A percentile compares a stretch with the other conserved stretches of the same genome.
Conservation (phyloP, 2,329 filamentous ascomycete species). For the Phyllosticta citriasiana region DNA sequence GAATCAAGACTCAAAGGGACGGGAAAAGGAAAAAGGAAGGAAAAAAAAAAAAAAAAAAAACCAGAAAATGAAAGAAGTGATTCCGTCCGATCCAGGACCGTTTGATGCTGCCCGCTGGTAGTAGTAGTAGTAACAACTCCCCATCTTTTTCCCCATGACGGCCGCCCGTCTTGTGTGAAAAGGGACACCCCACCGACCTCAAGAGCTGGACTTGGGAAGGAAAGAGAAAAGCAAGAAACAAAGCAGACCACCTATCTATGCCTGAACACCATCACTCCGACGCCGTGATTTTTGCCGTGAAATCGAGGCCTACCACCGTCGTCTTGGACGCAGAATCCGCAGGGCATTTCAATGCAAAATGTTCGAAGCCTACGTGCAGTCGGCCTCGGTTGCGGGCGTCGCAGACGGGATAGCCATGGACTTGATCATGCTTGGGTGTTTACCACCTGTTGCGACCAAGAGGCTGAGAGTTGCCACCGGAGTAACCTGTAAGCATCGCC, state of each 20-base stretch:
- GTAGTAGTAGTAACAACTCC: not conserved
- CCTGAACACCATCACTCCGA: conserved; percentile 8
- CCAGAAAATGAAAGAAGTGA: not conserved
- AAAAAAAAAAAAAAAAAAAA: no score
- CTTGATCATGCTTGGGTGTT: conserved; percentile 10
- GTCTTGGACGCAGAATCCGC: not conserved
- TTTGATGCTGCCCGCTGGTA: not conserved
- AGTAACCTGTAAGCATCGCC: conserved; percentile 4
- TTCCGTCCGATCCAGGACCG: not conserved
- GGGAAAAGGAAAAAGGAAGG: not conserved
- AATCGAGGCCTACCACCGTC: not conserved
- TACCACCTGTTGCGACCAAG: conserved; percentile 33
- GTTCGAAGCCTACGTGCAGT: not conserved
- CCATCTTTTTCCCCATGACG: not conserved
- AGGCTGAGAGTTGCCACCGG: conserved; percentile 28
- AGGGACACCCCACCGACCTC: not conserved
- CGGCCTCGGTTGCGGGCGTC: not conserved
- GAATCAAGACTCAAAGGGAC: no score
- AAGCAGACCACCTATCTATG: conserved; percentile 1
- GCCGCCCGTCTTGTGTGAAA: not conserved
- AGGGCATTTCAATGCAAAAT: not conserved
- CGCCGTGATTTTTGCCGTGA: conserved; percentile 6
- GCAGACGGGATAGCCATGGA: not conserved
- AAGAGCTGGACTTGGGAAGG: not conserved
- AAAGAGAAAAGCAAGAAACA: not conserved